phyloP scores from a whole-genome alignment of 192 early-diverging fungal species.

The Coemansia sp. region DNA sequence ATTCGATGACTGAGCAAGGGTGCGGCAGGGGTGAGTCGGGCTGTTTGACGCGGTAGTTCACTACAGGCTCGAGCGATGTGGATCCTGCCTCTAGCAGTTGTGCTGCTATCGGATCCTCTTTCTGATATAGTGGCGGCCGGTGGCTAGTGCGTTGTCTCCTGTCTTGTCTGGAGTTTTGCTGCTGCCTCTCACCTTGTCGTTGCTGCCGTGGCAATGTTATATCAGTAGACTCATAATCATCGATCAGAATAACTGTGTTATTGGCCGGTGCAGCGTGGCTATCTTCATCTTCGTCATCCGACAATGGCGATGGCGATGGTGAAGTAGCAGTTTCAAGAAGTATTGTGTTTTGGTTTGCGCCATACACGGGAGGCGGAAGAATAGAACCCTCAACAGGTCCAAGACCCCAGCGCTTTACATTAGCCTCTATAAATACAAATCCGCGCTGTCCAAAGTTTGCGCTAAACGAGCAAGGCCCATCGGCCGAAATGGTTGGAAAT shows the following conservation, averaged over 20 bases:
- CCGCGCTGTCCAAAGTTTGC: conserved; percentile 79
- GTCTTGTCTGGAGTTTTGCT: conserved; percentile 1
- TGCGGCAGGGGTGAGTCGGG: conserved; percentile 9
- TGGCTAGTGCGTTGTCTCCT: conserved; percentile 15
- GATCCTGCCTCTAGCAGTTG: conserved; percentile 50
- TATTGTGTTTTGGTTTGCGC: conserved; percentile 67
- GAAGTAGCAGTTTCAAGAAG: conserved; percentile 52
- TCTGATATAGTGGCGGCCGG: conserved; percentile 43
- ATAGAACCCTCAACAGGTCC: conserved; percentile 69
- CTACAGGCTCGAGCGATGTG: conserved; percentile 42
- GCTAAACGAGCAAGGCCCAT: conserved; percentile 54
- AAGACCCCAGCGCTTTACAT: conserved; percentile 81
- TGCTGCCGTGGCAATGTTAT: not conserved
- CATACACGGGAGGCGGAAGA: conserved; percentile 75
- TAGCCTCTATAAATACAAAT: conserved; percentile 82
- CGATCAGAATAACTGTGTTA: conserved; percentile 29
- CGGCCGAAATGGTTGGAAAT: conserved; percentile 58
- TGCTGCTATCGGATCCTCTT: conserved; percentile 50
- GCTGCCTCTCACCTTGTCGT: conserved; percentile 3
- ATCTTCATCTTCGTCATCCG: conserved; percentile 24
- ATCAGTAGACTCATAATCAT: not conserved
- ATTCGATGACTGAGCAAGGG: not conserved
- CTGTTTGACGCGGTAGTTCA: conserved; percentile 37
- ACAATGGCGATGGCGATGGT: conserved; percentile 9
- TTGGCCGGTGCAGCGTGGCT: conserved; percentile 8